A percentile compares a stretch with the other conserved stretches of the same genome.
Conservation (phyloP, 2,329 filamentous ascomycete species). For the Alternaria tenuissima region DNA sequence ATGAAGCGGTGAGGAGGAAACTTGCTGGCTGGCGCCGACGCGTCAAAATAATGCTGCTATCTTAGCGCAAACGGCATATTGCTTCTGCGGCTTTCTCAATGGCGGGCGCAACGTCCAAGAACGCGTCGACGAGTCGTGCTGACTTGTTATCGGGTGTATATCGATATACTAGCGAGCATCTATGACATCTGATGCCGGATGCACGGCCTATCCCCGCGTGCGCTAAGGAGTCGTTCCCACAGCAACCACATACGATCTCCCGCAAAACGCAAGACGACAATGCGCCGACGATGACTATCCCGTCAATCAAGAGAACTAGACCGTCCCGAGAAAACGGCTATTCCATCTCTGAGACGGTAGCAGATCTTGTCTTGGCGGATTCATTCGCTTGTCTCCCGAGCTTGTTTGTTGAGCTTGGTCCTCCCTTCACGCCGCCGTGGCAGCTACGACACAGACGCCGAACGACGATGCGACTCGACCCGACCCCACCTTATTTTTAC, state of each 20-base stretch:
- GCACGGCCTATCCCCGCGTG: conserved; percentile 21
- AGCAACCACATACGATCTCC: conserved; percentile 12
- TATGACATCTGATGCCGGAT: conserved; percentile 13
- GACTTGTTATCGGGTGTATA: conserved; percentile 22
- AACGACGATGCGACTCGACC: conserved; percentile 16
- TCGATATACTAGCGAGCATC: conserved; percentile 38
- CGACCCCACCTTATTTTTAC: conserved; percentile 17
- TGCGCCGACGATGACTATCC: not conserved
- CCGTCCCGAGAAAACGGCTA: not conserved
- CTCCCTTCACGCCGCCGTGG: conserved; percentile 4
- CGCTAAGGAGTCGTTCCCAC: conserved; percentile 14
- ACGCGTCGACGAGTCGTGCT: conserved; percentile 33
- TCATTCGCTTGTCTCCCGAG: not conserved
- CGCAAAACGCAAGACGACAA: not conserved
- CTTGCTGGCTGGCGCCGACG: conserved; percentile 31
- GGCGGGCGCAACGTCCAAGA: conserved; percentile 25
- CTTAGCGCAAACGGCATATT: conserved; percentile 30
- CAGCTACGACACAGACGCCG: conserved; percentile 10
- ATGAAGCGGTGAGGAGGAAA: conserved; percentile 27
- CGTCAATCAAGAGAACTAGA: conserved; percentile 1
- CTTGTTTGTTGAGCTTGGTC: not conserved
- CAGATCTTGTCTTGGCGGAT: conserved; percentile 8
- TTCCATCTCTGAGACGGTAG: conserved; percentile 10
- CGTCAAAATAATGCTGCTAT: conserved; percentile 34
- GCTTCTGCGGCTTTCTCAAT: conserved; percentile 24